Conservation (phyloP, 192 early-diverging fungal genomes). For the Backusella tarrabulga region DNA sequence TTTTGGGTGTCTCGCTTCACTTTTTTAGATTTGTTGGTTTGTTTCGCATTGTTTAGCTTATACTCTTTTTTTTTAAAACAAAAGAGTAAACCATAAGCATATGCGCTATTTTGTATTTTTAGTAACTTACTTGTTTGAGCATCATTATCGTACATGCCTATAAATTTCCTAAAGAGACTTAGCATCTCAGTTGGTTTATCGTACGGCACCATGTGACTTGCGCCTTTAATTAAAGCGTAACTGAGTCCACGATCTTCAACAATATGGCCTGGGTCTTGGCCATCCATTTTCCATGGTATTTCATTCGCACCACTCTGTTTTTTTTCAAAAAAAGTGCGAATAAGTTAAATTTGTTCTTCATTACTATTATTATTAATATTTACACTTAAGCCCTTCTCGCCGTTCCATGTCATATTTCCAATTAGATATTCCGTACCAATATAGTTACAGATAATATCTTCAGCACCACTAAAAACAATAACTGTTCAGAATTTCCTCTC, state of each 20-base stretch:
- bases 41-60: background rate
- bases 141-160: background rate
- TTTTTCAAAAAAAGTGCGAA: background rate
- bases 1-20: background rate
- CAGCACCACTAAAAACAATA: constrained; percentile 60
- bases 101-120: background rate
- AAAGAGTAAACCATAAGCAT: background rate
- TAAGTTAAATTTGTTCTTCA: background rate
- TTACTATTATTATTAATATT: background rate
- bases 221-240: constrained; percentile 81
- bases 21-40: background rate
- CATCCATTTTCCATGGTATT: constrained; percentile 51
- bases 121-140: background rate
- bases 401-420: constrained; percentile 65
- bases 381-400: constrained; percentile 58
- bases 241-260: constrained; percentile 60
- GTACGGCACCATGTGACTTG: constrained; percentile 89
- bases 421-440: constrained; percentile 69
- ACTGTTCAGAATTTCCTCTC: background rate
- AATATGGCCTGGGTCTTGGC: constrained; percentile 41
- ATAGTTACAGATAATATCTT: constrained; percentile 82
- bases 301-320: constrained; percentile 31
- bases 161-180: background rate
- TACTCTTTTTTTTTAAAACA: background rate
- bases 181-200: constrained; percentile 75